These are phyloP conservation scores for Fomitiporia mediterranea DNA, from an alignment of 1,284 basidiomycete genomes.

Conservation along the genomic window DNA sequence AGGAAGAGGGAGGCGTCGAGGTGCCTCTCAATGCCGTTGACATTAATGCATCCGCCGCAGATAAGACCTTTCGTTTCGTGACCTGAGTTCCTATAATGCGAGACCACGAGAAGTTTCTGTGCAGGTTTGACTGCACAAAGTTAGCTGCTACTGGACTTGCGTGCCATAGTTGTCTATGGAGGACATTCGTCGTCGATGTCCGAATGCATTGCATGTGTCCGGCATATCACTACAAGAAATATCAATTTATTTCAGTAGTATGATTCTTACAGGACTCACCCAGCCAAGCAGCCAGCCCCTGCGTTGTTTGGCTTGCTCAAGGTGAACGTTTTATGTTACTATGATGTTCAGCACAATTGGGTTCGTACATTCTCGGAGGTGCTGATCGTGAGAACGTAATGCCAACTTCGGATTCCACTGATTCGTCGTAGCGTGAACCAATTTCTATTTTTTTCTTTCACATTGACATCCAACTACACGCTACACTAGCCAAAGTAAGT, in stretches of 20 bases:
- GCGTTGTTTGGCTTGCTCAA: too few relatives aligned
- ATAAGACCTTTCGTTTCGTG: background rate
- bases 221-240: conserved; percentile 20
- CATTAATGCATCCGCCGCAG: conserved; percentile 11
- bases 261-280: background rate
- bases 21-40: conserved; percentile 15
- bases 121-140: background rate
- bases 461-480: too few relatives aligned
- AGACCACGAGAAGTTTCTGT: background rate
- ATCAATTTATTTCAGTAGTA: background rate
- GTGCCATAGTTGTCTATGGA: conserved; percentile 2
- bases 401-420: background rate
- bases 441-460: too few relatives aligned
- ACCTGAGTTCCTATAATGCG: background rate
- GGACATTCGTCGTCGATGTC: conserved; percentile 19
- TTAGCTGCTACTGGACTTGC: background rate
- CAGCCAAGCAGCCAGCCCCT: too few relatives aligned
- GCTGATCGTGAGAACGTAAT: background rate
- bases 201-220: conserved; percentile 22
- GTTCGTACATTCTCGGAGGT: background rate
- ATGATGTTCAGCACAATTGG: background rate
- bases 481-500: too few relatives aligned
- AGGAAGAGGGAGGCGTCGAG: conserved; percentile 9
- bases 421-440: too few relatives aligned
- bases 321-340: too few relatives aligned